phyloP scores from a whole-genome alignment of 179 eudicot species.

The Spinacia oleracea region DNA sequence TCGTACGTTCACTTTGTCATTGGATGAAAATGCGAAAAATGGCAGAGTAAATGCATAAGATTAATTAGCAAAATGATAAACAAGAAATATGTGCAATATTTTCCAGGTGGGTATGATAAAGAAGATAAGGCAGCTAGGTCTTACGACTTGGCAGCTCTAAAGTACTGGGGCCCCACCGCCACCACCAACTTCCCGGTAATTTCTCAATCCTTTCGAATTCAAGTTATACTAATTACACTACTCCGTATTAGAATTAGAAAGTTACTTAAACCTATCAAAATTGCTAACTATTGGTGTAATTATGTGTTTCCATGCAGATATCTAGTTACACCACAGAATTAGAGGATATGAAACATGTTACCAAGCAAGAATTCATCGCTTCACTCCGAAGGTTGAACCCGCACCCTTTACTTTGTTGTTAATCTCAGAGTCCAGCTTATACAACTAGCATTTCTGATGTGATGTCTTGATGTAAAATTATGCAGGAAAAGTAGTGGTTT shows the following conservation, averaged over 20 bases:
- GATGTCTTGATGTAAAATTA: background rate
- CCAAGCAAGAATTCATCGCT: slow-evolving; percentile 95
- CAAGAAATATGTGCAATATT: background rate
- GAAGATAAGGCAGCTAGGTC: slow-evolving; percentile 97
- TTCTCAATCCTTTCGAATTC: slow-evolving; percentile 14
- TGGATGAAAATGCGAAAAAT: background rate
- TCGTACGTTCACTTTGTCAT: background rate
- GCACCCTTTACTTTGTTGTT: background rate
- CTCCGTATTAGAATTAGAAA: background rate
- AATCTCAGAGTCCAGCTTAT: background rate
- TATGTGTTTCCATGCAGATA: slow-evolving; percentile 37
- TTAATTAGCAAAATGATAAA: background rate
- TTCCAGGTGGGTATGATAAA: slow-evolving; percentile 88
- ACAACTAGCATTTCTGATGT: slow-evolving; percentile 6
- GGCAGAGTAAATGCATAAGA: background rate
- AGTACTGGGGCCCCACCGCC: slow-evolving; percentile 89
- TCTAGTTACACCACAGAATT: slow-evolving; percentile 64
- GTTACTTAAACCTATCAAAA: background rate
- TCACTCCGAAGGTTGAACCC: slow-evolving; percentile 70
- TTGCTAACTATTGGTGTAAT: slow-evolving; percentile 8
- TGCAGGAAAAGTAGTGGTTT: slow-evolving; percentile 96
- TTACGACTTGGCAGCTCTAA: slow-evolving; percentile 91
- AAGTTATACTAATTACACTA: background rate
- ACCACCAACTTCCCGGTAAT: slow-evolving; percentile 93
- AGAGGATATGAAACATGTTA: slow-evolving; percentile 86